These are phyloP conservation scores for Colletotrichum aenigma DNA, from an alignment of 2,329 filamentous ascomycete species.

Conservation along the genomic window DNA sequence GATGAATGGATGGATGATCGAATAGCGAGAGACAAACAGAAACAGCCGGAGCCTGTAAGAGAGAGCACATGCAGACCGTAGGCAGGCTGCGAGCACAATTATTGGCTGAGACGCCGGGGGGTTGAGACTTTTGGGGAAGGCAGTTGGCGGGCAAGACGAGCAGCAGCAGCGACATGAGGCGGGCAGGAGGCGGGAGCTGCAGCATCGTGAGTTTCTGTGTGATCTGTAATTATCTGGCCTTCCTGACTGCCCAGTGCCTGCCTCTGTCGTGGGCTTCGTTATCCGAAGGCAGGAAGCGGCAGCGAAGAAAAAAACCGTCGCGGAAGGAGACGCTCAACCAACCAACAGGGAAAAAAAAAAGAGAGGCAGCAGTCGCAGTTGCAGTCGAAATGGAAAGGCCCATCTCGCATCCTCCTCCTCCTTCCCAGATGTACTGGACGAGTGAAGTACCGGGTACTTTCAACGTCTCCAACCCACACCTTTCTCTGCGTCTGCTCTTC, in stretches of 20 bases:
- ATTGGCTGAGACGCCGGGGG: conserved; percentile 3
- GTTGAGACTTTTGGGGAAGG: not conserved
- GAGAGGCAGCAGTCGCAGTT: not conserved
- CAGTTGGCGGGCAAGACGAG: not conserved
- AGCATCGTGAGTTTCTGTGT: conserved; percentile 8
- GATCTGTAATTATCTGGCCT: not conserved
- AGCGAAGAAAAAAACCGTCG: not conserved
- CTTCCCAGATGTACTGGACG: not conserved
- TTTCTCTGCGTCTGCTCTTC: not conserved
- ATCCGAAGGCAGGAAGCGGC: not conserved
- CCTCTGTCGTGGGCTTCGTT: not conserved
- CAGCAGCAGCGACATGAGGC: not conserved
- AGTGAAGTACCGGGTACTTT: conserved; percentile 7
- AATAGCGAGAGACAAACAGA: conserved; percentile 9
- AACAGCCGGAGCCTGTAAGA: not conserved
- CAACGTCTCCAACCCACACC: not conserved
- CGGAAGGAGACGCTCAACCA: not conserved
- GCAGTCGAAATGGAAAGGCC: conserved; percentile 10
- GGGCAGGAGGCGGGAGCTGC: not conserved
- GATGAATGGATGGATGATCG: not conserved
- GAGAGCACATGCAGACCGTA: conserved; percentile 7
- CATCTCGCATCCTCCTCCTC: conserved; percentile 3
- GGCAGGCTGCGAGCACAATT: not conserved
- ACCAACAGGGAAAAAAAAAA: not conserved
- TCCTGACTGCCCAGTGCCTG: not conserved